phyloP scores from a whole-genome alignment of 331 rosid genomes.

The Acacia pycnantha region DNA sequence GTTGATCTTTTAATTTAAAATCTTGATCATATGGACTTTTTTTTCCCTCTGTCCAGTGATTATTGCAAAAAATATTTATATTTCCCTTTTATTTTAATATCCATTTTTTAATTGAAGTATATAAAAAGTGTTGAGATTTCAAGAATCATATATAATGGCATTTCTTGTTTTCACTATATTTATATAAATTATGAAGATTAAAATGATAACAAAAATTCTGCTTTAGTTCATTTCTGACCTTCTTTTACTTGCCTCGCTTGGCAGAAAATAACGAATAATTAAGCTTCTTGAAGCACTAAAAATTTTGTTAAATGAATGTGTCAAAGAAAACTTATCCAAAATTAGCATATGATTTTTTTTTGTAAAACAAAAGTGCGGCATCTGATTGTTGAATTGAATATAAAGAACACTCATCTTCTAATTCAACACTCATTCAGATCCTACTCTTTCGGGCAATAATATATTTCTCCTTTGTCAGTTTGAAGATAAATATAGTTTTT shows the following conservation, averaged over 20 bases:
- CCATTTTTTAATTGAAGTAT: no score
- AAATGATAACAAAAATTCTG: background rate
- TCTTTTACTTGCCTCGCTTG: background rate
- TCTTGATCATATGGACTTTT: no score
- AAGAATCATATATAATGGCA: no score
- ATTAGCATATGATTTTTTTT: background rate
- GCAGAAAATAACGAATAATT: background rate
- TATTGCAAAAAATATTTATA: no score
- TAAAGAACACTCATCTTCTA: background rate
- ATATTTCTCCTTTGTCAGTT: background rate
- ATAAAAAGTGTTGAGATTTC: no score
- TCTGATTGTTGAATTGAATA: background rate
- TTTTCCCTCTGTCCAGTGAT: no score
- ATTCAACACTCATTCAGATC: constrained; percentile 5
- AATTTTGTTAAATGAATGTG: constrained; percentile 5
- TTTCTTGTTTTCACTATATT: background rate
- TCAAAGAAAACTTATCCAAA: background rate
- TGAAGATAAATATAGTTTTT: constrained; percentile 1
- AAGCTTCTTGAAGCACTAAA: background rate
- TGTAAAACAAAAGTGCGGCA: background rate
- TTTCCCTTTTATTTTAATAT: no score
- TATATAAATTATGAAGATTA: background rate
- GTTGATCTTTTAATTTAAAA: no score
- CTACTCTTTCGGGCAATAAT: background rate
- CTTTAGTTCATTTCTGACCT: background rate